A percentile compares a stretch with the other conserved stretches of the same genome.
Evolutionary conservation across 1,284 basidiomycete species (phyloP).

Genomic region (Caloboletus inedulis): DNA sequence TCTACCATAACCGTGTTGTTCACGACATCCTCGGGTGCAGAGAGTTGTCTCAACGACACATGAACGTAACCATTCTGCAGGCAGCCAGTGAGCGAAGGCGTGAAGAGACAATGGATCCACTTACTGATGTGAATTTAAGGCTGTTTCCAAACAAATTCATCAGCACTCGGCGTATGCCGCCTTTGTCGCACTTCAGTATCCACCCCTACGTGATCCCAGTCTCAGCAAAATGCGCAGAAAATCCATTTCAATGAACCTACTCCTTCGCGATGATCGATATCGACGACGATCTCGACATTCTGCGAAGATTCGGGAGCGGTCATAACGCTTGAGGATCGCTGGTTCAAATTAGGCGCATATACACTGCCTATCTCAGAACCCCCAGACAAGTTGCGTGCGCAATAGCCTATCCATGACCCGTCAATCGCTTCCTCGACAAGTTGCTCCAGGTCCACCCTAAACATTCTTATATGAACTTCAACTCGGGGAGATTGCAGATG

Average conservation of each 20-base stretch:
- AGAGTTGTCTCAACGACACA: conserved; percentile 77
- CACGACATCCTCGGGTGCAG: conserved; percentile 47
- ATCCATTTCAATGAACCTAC: conserved; percentile 39
- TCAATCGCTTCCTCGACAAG: conserved; percentile 95
- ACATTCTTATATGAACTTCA: background rate
- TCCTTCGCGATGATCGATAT: conserved; percentile 71
- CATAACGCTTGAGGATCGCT: conserved; percentile 37
- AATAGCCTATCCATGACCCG: conserved; percentile 92
- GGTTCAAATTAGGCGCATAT: conserved; percentile 71
- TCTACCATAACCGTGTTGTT: conserved; percentile 73
- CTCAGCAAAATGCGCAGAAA: conserved; percentile 8
- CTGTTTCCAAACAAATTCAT: conserved; percentile 98
- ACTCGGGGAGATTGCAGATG: background rate
- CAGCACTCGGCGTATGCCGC: conserved; percentile 85
- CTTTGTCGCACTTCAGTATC: conserved; percentile 87
- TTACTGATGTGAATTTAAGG: conserved; percentile 84
- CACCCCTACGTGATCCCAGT: conserved; percentile 59
- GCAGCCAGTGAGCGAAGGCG: conserved; percentile 12
- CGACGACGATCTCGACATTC: conserved; percentile 83
- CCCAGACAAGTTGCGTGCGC: conserved; percentile 67
- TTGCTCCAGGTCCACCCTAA: conserved; percentile 81
- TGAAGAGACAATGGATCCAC: conserved; percentile 16
- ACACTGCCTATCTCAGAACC: conserved; percentile 87
- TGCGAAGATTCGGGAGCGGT: conserved; percentile 36
- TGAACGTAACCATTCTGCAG: conserved; percentile 82